These are phyloP conservation scores for Russula sp. DNA, from an alignment of 768 basidiomycete genomes.

Conservation along the genomic window DNA sequence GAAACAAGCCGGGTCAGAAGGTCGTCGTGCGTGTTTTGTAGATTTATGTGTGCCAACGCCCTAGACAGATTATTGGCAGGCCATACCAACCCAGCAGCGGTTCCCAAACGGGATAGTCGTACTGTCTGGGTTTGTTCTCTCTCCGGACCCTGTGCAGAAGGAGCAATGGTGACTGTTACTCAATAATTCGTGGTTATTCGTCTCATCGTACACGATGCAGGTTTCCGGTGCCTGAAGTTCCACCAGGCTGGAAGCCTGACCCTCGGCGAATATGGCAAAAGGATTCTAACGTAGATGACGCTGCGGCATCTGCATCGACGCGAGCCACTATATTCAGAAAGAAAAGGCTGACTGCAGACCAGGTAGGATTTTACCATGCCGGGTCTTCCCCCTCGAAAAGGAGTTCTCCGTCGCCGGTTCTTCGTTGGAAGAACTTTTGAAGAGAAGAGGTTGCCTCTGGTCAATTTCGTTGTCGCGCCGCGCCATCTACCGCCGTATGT, in stretches of 20 bases:
- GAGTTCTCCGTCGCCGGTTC: too few species aligned
- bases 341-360: constrained; percentile 20
- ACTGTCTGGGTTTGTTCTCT: constrained; percentile 68
- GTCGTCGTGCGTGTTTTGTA: background rate
- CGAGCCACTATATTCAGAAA: constrained; percentile 48
- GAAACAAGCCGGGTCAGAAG: constrained; percentile 6
- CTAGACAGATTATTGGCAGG: constrained; percentile 20
- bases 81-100: constrained; percentile 29
- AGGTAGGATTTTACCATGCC: background rate
- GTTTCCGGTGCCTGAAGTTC: constrained; percentile 81
- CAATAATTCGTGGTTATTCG: constrained; percentile 18
- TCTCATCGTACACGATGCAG: constrained; percentile 36
- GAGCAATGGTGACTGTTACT: constrained; percentile 53
- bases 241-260: constrained; percentile 79
- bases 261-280: constrained; percentile 69
- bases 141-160: constrained; percentile 59
- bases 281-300: constrained; percentile 36
- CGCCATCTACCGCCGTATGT: too few species aligned
- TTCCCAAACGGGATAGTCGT: constrained; percentile 77
- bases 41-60: background rate
- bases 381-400: too few species aligned
- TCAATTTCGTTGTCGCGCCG: too few species aligned
- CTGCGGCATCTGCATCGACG: constrained; percentile 36
- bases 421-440: too few species aligned
- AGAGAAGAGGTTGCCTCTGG: too few species aligned